These are phyloP conservation scores for Pelargonium australe DNA, from an alignment of 441 rosid genomes.

Conservation along the genomic window DNA sequence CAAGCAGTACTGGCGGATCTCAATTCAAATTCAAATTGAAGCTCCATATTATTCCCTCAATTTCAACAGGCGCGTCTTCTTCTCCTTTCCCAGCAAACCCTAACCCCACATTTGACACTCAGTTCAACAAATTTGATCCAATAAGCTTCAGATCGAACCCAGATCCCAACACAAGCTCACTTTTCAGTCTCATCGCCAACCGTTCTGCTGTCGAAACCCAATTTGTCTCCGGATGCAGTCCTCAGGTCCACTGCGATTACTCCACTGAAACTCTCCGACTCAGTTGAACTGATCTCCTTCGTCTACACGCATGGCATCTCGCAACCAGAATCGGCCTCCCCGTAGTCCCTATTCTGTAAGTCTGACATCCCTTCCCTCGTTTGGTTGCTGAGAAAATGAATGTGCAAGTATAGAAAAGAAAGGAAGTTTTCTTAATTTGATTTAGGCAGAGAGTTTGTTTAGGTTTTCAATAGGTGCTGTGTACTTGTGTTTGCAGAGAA, in stretches of 20 bases:
- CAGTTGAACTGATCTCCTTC: background rate
- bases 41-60: background rate
- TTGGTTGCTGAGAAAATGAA: slow-evolving; percentile 1
- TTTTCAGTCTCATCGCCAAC: background rate
- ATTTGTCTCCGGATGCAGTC: background rate
- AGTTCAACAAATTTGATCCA: background rate
- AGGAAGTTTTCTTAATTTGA: background rate
- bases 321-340: slow-evolving; percentile 80
- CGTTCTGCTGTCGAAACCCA: background rate
- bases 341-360: slow-evolving; percentile 63
- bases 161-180: background rate
- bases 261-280: background rate
- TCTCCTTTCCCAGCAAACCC: background rate
- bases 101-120: background rate
- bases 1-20: background rate
- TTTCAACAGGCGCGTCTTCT: background rate
- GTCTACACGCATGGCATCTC: slow-evolving; percentile 45
- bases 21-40: slow-evolving; percentile 1
- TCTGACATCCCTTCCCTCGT: background rate
- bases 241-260: background rate
- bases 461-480: background rate
- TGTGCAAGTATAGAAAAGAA: background rate
- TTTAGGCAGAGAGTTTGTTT: background rate
- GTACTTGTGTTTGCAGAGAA: slow-evolving; percentile 40
- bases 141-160: background rate